Base-by-base conservation (phyloP, 352 stramenopile species). In the Globisporangium emineosum region DNA sequence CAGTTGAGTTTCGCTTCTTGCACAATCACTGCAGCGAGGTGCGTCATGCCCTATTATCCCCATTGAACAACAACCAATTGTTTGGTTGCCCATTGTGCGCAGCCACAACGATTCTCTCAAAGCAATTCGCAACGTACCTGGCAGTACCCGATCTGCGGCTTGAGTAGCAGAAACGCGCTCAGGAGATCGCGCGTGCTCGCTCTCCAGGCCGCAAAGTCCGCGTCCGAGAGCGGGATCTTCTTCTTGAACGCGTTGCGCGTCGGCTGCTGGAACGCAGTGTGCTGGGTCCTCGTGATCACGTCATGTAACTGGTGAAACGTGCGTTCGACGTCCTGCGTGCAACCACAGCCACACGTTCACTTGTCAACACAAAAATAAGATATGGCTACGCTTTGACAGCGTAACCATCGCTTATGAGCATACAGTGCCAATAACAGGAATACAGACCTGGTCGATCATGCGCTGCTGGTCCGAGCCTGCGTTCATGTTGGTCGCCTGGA, bases 81-180 rank as follows among this genome's bases (percentile, higher is more conserved):
- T 3, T 47, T 47, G 12, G 1, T 7, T 7, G 23, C 40, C 19
- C 40, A 23, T 6, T 23, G 40, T 7, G 12, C 8, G 17, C 40
- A 43, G 43, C 13, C 6, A 25, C 15, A 25, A 9, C 42, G 5
- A 25, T 7, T 55, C 5, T 54, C 12, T 17, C 37, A 6, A 23
- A 17, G 10, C 19, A 42, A 33, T 29, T 19, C 42, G 19, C 19
- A 57, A 29, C 32, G 29, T 12, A 78, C 73, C 73, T 83, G 76
- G 47, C 76, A 84, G 53, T 84, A 84, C 40, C 76, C 73, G 42
- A 82, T 78, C 57, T 84, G 76, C 4, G 76, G 76, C 53, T 84
- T 80, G 33, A 84, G 76, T 42, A 75, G 68, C 27, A 83, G 37
- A 23, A 81, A 81, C 25, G 70, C 64, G 57, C 71, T 78, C 33